A percentile compares a stretch with the other conserved stretches of the same genome.
Conservation (phyloP, 2,329 filamentous ascomycete species). For the Aureobasidium subglaciale region DNA sequence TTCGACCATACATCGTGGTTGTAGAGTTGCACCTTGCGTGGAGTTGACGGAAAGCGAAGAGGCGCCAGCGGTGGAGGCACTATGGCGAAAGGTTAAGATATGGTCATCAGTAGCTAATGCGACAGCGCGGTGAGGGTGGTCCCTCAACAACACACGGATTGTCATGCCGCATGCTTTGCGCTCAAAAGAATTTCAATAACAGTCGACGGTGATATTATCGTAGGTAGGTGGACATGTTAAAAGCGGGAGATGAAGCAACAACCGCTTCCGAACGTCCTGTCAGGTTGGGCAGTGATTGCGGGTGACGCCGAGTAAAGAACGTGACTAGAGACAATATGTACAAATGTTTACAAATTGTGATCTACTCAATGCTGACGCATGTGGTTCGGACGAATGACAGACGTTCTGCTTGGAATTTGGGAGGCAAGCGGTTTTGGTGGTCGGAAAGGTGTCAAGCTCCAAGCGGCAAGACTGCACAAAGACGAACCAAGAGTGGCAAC, state of each 20-base stretch:
- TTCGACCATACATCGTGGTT: constrained; percentile 75
- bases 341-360: neutral
- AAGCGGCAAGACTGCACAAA: no score
- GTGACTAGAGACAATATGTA: neutral
- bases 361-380: neutral
- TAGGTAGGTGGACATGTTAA: neutral
- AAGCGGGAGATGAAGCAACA: constrained; percentile 2
- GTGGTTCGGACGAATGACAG: no score
- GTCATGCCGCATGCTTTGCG: constrained; percentile 38
- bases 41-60: constrained; percentile 29
- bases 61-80: constrained; percentile 55
- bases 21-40: constrained; percentile 29
- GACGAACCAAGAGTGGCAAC: no score
- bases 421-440: no score
- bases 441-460: no score
- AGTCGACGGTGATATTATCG: neutral
- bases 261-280: neutral
- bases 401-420: no score
- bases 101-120: constrained; percentile 74
- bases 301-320: constrained; percentile 7
- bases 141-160: constrained; percentile 75
- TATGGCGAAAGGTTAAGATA: constrained; percentile 78
- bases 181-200: neutral
- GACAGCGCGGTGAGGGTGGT: constrained; percentile 80
- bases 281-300: neutral